Evolutionary conservation across 2,329 filamentous ascomycete species (phyloP).

Genomic region (Dactylellina cionopaga): DNA sequence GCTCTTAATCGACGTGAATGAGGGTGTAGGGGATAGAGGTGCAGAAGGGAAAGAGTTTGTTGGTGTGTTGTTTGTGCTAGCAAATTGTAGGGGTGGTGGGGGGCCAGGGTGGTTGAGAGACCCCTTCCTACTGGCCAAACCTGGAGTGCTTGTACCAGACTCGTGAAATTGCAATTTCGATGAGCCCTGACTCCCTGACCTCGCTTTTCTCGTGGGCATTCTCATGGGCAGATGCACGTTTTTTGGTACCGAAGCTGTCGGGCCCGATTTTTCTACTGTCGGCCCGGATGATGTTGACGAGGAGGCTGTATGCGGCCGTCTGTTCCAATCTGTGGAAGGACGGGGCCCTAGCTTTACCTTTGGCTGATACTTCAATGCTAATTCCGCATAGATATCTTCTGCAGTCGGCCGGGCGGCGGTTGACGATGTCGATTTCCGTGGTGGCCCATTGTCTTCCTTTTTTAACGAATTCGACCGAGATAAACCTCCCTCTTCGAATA

Average conservation of each 20-base stretch:
- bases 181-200: conserved; percentile 61
- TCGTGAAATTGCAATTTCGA: conserved; percentile 53
- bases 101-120: conserved; percentile 51
- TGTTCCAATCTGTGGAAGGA: conserved; percentile 73
- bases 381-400: conserved; percentile 63
- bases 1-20: conserved; percentile 56
- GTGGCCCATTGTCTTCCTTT: conserved; percentile 39
- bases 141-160: neutral
- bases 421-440: conserved; percentile 55
- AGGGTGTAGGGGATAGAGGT: conserved; percentile 51
- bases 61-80: conserved; percentile 51
- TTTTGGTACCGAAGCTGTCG: conserved; percentile 82
- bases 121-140: conserved; percentile 48
- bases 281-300: neutral
- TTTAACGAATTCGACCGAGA: conserved; percentile 32
- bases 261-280: conserved; percentile 67
- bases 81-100: conserved; percentile 54
- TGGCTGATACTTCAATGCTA: conserved; percentile 66
- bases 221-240: conserved; percentile 70
- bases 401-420: conserved; percentile 63
- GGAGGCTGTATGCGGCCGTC: conserved; percentile 69
- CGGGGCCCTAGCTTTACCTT: conserved; percentile 91
- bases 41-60: conserved; percentile 50
- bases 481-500: conserved; percentile 14
- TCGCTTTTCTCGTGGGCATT: conserved; percentile 69